Conservation (phyloP, 495 filamentous ascomycete genomes). For the Sporormia fimetaria region DNA sequence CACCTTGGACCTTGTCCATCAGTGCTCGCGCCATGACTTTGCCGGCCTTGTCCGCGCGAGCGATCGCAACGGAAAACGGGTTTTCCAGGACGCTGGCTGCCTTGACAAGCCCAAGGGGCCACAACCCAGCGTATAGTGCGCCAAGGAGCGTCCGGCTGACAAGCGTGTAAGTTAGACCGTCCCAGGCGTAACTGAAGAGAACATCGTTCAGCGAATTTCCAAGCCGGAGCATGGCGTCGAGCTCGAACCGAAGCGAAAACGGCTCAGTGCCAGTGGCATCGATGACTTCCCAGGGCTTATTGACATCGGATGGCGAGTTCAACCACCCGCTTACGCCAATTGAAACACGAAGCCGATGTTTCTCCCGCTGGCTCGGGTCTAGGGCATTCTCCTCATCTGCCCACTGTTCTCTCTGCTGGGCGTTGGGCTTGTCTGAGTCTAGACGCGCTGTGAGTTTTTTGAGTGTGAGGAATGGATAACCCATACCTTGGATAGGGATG, state of each 20-base stretch:
- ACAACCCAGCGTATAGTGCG: constrained; percentile 24
- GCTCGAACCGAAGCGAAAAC: constrained; percentile 27
- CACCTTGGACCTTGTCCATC: constrained; percentile 24
- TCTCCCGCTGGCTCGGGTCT: constrained; percentile 16
- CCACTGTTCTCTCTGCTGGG: constrained; percentile 10
- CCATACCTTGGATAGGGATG: constrained; percentile 21
- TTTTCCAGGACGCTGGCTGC: constrained; percentile 25
- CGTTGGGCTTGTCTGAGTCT: constrained; percentile 16
- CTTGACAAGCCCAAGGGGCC: constrained; percentile 25
- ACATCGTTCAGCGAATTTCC: constrained; percentile 26
- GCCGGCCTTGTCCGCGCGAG: constrained; percentile 27
- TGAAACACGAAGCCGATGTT: constrained; percentile 25
- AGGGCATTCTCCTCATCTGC: constrained; percentile 15
- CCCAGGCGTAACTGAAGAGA: constrained; percentile 26
- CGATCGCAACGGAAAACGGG: constrained; percentile 25
- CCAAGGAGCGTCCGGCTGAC: constrained; percentile 24
- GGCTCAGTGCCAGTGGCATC: constrained; percentile 20
- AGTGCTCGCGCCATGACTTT: constrained; percentile 27
- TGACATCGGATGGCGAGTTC: constrained; percentile 21
- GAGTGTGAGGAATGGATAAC: background rate
- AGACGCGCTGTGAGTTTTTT: background rate
- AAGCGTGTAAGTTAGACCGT: constrained; percentile 19
- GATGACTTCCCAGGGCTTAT: constrained; percentile 25
- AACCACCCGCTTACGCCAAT: constrained; percentile 28
- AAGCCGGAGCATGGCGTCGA: constrained; percentile 25